Percentiles rank a stretch among this genome's conserved stretches.
Evolutionary conservation across 345 rosid genomes (phyloP).

Genomic region (Eucalyptus albens): DNA sequence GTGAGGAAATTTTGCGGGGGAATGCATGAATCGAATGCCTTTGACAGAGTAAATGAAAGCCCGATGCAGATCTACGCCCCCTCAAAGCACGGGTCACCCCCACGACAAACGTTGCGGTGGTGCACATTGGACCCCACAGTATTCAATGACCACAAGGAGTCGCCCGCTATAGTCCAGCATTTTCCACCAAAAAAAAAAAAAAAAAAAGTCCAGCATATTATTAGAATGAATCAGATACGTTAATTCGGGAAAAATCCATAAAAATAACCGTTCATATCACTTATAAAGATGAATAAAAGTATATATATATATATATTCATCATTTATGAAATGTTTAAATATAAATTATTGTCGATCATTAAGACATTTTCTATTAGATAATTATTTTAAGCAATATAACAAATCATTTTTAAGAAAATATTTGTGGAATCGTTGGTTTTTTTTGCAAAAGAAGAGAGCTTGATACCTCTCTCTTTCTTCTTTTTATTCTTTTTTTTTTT

Average conservation of each 20-base stretch:
- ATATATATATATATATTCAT: too few species aligned
- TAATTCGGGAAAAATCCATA: neutral
- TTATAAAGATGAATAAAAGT: neutral
- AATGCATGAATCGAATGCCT: neutral
- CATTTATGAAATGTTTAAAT: too few species aligned
- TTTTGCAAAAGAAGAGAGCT: neutral
- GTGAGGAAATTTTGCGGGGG: neutral
- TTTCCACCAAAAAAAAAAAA: too few species aligned
- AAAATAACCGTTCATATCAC: accelerated
- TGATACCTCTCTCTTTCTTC: accelerated
- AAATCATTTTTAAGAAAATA: too few species aligned
- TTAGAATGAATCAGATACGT: too few species aligned
- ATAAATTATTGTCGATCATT: too few species aligned
- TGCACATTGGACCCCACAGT: too few species aligned
- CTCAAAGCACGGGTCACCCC: neutral
- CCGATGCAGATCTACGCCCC: neutral
- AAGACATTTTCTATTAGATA: too few species aligned
- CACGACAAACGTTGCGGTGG: neutral
- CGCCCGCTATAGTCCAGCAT: neutral
- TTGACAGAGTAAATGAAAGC: neutral
- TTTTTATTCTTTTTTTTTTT: accelerated
- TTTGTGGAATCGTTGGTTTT: too few species aligned
- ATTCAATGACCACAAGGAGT: too few species aligned
- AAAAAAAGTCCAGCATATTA: neutral
- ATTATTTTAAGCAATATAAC: too few species aligned